A percentile compares a stretch with the other conserved stretches of the same genome.
Evolutionary conservation across 2,329 filamentous ascomycete species (phyloP).

Genomic region (Nigrospora osmanthi): DNA sequence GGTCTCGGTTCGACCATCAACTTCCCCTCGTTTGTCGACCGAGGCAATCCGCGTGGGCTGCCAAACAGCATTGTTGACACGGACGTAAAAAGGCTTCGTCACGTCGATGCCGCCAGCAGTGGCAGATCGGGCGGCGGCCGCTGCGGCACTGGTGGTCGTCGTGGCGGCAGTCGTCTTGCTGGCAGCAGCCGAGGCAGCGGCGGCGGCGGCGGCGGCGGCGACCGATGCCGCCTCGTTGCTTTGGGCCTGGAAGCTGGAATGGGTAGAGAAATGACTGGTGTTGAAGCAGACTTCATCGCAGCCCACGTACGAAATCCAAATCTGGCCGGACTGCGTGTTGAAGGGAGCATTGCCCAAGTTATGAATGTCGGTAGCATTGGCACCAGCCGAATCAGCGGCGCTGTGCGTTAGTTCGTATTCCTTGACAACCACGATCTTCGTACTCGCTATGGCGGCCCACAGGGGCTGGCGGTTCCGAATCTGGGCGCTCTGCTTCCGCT

Average conservation of each 20-base stretch:
- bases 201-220: too few relatives aligned
- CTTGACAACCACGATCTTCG: constrained; percentile 93
- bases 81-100: constrained; percentile 70
- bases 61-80: constrained; percentile 73
- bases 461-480: constrained; percentile 85
- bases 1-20: constrained; percentile 28
- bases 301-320: constrained; percentile 76
- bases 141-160: background rate
- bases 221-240: background rate
- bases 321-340: constrained; percentile 60
- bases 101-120: constrained; percentile 42
- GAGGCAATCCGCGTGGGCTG: constrained; percentile 65
- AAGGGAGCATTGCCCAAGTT: constrained; percentile 71
- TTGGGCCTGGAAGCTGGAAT: constrained; percentile 22
- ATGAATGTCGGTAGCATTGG: constrained; percentile 69
- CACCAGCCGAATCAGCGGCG: constrained; percentile 63
- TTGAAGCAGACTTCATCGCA: constrained; percentile 72
- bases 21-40: constrained; percentile 10
- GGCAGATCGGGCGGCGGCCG: background rate
- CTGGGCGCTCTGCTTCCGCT: constrained; percentile 84
- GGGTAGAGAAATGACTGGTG: constrained; percentile 55
- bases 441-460: constrained; percentile 90
- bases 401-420: constrained; percentile 79
- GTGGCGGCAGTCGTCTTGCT: constrained; percentile 46
- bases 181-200: constrained; percentile 10